These are phyloP conservation scores for Eutrema japonicum DNA, from an alignment of 345 rosid genomes.

Conservation along the genomic window DNA sequence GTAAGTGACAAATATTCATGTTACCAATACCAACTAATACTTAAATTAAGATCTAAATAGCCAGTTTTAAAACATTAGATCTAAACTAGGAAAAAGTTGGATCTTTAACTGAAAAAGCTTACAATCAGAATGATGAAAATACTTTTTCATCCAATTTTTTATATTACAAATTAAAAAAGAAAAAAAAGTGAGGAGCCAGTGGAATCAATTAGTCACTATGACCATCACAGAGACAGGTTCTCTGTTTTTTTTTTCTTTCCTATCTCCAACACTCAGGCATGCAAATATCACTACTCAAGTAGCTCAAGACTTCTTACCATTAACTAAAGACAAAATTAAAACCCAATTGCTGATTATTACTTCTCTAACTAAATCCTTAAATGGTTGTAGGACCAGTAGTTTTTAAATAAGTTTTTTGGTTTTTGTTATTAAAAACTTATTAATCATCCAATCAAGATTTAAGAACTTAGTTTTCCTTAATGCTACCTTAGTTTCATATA, in stretches of 20 bases:
- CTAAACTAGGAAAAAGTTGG: slow-evolving; percentile 31
- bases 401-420: neutral
- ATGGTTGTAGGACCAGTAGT: neutral
- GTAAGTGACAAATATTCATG: neutral
- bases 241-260: neutral
- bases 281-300: slow-evolving; percentile 41
- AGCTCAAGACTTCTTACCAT: slow-evolving; percentile 49
- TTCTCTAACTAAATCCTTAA: neutral
- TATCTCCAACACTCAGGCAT: slow-evolving; percentile 38
- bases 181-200: slow-evolving; percentile 19
- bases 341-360: neutral
- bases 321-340: neutral
- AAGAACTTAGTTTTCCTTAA: too few relatives aligned
- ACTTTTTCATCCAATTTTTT: neutral
- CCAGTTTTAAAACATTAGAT: slow-evolving; percentile 36
- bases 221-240: slow-evolving; percentile 24
- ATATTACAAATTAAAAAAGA: neutral
- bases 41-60: neutral
- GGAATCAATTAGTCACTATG: slow-evolving; percentile 34
- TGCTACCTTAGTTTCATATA: too few relatives aligned
- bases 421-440: neutral
- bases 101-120: slow-evolving; percentile 35
- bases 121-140: slow-evolving; percentile 41
- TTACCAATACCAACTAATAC: slow-evolving; percentile 5
- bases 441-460: neutral